Evolutionary conservation across 2,329 filamentous ascomycete genomes (phyloP), one percentile per base, ranked within the genome.

Genomic region (Fusarium sp.): DNA sequence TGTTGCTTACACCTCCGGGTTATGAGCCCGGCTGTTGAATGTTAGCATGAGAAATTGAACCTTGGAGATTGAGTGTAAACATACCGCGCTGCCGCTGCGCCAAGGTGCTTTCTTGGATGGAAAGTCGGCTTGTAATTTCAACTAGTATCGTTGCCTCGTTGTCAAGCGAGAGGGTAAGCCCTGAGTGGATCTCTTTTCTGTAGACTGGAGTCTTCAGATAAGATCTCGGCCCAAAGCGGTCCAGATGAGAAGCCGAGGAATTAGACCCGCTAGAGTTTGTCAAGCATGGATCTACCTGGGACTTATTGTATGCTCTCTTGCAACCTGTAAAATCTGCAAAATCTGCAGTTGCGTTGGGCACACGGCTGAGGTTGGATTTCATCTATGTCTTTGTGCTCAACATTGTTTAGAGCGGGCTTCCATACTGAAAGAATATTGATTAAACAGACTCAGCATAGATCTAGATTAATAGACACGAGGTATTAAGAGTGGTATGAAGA

Each of bases 1-100:
- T 54, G 27, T 34, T 54, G 50, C 50, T 54, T 54, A 54, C 50
- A 54, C 50, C 50, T 54, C 50, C 50, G 50, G 45, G 50, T 54
- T 31, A 54, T 54, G 50, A 54, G 50, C 50, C 50, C 50, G 50
- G 50, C 27, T 31, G 50, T 31, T 9, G 1, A 11, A 34, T 8
- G 50, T 54, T 31, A 54, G 50, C 8, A 31, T 31, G 50, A 34
- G 50, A 50, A 50, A 31, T 54, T 54, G 50, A 54, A 54, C 50
- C 50, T 54, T 54, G 18, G 2, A 34, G 27, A 52, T 54, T 54
- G 27, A 54, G 50, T 54, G 11, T 31, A 8, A 34, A 54, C 50
- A 20, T 54, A 54, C 27, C 50, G 27, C 27, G 50, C 50, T 54
- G 27, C 50, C 50, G 27, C 50, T 54, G 50, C 27, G 50, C 50